Conservation (phyloP, 179 eudicot species). For the Camellia oleifera region DNA sequence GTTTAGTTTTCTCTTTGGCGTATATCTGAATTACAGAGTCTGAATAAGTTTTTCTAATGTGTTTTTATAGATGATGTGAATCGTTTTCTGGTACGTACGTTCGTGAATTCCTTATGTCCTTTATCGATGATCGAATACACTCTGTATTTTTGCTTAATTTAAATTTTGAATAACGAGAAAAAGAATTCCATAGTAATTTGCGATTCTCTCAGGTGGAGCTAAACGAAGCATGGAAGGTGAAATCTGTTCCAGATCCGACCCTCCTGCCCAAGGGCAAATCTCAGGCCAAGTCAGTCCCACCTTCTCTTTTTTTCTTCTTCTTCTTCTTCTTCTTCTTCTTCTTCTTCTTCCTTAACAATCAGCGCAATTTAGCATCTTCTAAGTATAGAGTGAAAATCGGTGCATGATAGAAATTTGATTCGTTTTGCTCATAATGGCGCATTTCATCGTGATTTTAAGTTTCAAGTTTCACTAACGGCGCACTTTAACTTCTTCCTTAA, state of each 20-base stretch:
- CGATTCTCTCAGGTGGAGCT: constrained; percentile 54
- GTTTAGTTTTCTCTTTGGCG: background rate
- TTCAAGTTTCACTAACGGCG: too few species aligned
- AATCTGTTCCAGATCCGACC: constrained; percentile 63
- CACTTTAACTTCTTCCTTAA: too few species aligned
- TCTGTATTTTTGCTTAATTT: background rate
- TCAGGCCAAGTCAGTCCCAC: constrained; percentile 73
- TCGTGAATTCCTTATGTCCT: background rate
- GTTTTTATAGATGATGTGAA: constrained; percentile 72
- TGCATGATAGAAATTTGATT: background rate
- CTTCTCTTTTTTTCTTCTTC: background rate
- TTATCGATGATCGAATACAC: background rate
- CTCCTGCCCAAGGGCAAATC: constrained; percentile 78
- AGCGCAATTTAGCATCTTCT: background rate
- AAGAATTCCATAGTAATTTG: background rate
- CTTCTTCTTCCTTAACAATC: background rate
- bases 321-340: background rate
- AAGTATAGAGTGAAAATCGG: background rate
- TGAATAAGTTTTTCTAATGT: background rate
- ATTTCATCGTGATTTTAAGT: background rate
- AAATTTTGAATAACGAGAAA: background rate
- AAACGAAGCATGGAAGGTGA: constrained; percentile 94
- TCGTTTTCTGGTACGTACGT: constrained; percentile 73
- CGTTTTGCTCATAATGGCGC: background rate
- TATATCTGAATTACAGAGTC: background rate